Evolutionary conservation across 441 rosid species (phyloP).

Genomic region (California macrophylla): DNA sequence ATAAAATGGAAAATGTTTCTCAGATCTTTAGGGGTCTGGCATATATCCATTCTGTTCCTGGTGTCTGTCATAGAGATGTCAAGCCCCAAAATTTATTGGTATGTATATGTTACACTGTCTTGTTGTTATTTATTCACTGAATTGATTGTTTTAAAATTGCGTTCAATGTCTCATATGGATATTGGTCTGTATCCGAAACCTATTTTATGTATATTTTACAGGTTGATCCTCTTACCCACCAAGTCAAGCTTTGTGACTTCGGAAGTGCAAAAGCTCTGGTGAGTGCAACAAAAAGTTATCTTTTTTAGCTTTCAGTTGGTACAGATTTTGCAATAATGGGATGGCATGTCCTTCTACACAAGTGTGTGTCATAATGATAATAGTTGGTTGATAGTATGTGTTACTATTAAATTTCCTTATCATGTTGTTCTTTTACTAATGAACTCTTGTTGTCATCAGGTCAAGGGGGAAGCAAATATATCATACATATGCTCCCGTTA

Average conservation of each 20-base stretch:
- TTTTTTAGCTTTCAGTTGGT: neutral
- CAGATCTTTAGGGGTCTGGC: constrained; percentile 92
- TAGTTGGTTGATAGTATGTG: neutral
- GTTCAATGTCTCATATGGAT: neutral
- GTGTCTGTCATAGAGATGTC: constrained; percentile 91
- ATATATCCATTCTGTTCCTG: constrained; percentile 73
- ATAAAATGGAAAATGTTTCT: constrained; percentile 10
- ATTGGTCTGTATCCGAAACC: constrained; percentile 14
- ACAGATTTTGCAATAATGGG: neutral
- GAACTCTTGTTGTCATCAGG: constrained; percentile 28
- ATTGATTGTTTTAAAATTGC: neutral
- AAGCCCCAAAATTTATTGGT: constrained; percentile 98
- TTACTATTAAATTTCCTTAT: neutral
- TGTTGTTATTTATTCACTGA: neutral
- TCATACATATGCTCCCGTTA: constrained; percentile 91
- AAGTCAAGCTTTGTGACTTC: constrained; percentile 96
- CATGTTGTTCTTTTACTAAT: neutral
- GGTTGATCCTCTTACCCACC: constrained; percentile 98
- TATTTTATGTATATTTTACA: constrained; percentile 21
- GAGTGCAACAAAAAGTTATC: no score
- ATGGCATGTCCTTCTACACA: no score
- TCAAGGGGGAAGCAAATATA: constrained; percentile 85
- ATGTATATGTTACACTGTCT: no score
- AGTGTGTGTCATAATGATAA: neutral
- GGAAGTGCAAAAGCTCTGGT: constrained; percentile 99